A percentile compares a stretch with the other conserved stretches of the same genome.
Evolutionary conservation across 805 yeast species (phyloP).

Genomic region (Candida oleophila): DNA sequence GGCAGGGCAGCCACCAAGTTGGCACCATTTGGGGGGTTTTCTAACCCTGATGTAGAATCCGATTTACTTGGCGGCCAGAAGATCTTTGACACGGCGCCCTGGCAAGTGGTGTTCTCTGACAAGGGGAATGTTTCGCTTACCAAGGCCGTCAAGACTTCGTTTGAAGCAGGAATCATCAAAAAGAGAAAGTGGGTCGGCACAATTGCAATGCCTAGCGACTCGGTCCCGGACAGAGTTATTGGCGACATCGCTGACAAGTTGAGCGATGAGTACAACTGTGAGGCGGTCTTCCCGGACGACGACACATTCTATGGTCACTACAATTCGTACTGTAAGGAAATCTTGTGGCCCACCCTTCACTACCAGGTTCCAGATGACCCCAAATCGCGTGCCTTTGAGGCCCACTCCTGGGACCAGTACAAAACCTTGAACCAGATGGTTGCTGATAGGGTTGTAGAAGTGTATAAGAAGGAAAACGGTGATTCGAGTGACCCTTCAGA

Average conservation of each 20-base stretch:
- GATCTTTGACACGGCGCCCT: slow-evolving; percentile 60
- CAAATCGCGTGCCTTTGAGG: slow-evolving; percentile 90
- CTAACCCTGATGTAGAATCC: slow-evolving; percentile 53
- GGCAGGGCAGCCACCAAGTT: slow-evolving; percentile 34
- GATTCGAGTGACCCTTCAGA: slow-evolving; percentile 28
- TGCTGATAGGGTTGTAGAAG: slow-evolving; percentile 70
- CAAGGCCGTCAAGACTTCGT: slow-evolving; percentile 74
- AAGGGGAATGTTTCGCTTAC: slow-evolving; percentile 87
- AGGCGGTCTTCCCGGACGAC: slow-evolving; percentile 74
- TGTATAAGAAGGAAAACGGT: slow-evolving; percentile 55
- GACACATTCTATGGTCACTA: slow-evolving; percentile 86
- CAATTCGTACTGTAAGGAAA: slow-evolving; percentile 87
- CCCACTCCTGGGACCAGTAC: slow-evolving; percentile 90
- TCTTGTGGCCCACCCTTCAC: slow-evolving; percentile 91
- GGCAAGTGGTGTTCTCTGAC: slow-evolving; percentile 67
- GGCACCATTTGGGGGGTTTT: slow-evolving; percentile 74
- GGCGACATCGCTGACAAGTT: slow-evolving; percentile 51
- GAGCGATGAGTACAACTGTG: slow-evolving; percentile 49
- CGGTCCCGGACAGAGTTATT: slow-evolving; percentile 58
- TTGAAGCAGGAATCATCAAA: slow-evolving; percentile 31
- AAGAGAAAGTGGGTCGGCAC: slow-evolving; percentile 81
- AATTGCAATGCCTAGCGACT: slow-evolving; percentile 86
- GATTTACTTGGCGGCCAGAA: slow-evolving; percentile 40
- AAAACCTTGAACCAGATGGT: slow-evolving; percentile 69
- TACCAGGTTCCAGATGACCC: slow-evolving; percentile 96